phyloP scores from a whole-genome alignment of 2,329 filamentous ascomycete genomes.

The Stenocarpella maydis region DNA sequence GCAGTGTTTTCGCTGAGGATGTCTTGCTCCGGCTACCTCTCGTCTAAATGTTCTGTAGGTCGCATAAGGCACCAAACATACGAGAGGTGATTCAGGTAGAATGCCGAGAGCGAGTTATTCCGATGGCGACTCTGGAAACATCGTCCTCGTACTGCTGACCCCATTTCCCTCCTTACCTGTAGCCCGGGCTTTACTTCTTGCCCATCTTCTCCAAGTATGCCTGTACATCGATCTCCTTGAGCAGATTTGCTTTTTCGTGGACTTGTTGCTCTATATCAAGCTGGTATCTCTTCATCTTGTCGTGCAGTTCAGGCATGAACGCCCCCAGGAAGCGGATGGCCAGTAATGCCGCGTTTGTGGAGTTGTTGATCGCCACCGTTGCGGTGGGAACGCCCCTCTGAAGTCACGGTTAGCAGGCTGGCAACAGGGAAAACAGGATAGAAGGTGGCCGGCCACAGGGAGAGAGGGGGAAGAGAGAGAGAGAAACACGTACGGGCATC shows the following conservation, averaged over 20 bases:
- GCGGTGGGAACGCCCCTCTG: constrained; percentile 73
- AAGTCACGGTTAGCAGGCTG: constrained; percentile 46
- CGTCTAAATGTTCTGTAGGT: neutral
- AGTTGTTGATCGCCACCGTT: constrained; percentile 83
- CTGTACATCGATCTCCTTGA: constrained; percentile 65
- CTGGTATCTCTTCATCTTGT: constrained; percentile 68
- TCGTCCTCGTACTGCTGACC: neutral
- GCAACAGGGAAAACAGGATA: constrained; percentile 49
- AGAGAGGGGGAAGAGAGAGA: neutral
- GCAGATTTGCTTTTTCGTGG: constrained; percentile 64
- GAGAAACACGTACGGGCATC: constrained; percentile 67
- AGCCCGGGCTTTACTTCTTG: constrained; percentile 39
- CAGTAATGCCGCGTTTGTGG: constrained; percentile 78
- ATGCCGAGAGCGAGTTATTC: no score
- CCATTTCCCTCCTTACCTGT: no score
- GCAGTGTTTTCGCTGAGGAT: neutral
- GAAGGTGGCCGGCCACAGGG: neutral
- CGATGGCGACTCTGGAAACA: neutral
- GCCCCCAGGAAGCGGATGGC: constrained; percentile 73
- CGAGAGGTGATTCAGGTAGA: neutral
- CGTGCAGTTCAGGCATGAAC: constrained; percentile 61
- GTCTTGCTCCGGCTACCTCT: neutral
- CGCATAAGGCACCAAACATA: neutral
- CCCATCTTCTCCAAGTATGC: constrained; percentile 57
- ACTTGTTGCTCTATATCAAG: constrained; percentile 70